Base-by-base conservation (phyloP, 208 protist species). In the Tritrichomonas musculus region DNA sequence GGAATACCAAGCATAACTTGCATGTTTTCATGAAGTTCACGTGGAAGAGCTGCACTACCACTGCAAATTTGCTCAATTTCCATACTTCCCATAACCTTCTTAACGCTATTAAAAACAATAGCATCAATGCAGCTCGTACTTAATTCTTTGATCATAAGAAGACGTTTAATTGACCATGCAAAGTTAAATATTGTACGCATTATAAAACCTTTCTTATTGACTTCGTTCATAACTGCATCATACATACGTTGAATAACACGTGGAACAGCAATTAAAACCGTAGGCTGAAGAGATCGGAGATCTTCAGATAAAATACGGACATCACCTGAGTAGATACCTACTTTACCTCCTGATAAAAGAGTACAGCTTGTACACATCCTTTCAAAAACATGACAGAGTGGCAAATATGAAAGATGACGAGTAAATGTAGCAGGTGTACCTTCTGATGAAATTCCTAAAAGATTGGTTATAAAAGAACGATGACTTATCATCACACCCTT, bases 311-410 rank as follows among this genome's bases (percentile, higher is more conserved):
- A 17, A 22, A 57, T 88, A 33, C 0, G 20, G 11, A 57, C 27
- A 9, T 27, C 41, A 1, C 44, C 41, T 17, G n/a, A 47, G 47
- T 33, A 41, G 47, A 88, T 33, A 39, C 77, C 77, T 11, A 88
- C 39, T 22, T 8, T 5, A 17, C 77, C 77, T n/a, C 77, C 77
- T 13, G 0, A 4, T 33, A 22, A 57, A 13, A 47, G 1, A 5
- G 30, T 20, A 33, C 33, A 9, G 9, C 13, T 39, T 8, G 47
- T 13, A 20, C 22, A 33, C 4, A n/a, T 33, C 1, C 69, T 47
- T 93, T 97, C 97, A 69, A 97, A 97, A 36, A 96, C 93, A 93
- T 97, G 97, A 33, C 96, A 96, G n/a, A 97, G 93, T 49, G 97
- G 97, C 11, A 97, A 93, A 93, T 96, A 97, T 2, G 95, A 96